Base-by-base conservation (phyloP, 140 eudicot species). In the Oenanthe javanica region DNA sequence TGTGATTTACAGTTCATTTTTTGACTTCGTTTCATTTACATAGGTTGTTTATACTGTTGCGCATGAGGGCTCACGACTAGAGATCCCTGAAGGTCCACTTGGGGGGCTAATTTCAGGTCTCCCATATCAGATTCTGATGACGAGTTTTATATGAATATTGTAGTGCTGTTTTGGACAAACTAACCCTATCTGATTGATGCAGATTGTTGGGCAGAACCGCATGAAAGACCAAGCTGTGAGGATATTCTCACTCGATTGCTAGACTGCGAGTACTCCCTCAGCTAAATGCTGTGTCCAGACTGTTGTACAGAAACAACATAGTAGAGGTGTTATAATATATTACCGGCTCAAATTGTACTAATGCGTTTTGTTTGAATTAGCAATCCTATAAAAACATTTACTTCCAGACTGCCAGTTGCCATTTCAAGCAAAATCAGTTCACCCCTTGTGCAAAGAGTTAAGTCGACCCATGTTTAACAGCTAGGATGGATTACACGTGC, bases 161-260 rank as follows among this genome's bases (percentile, higher is more conserved):
- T 50, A 15, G 43, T n/a, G 25, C 36, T 15, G 27, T 75, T 6
- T 75, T 5, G 16, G 45, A 49, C 63, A 14, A 23, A 49, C 61
- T 74, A 31, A 67, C 42, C 31, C 46, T 14, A 27, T 27, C 16
- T 14, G 74, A 67, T 67, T 31, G 46, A 67, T 87, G 86, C 96
- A 94, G 97, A 94, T 90, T 94, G 98, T 84, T 92, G 98, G 98
- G 93, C 91, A 69, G 96, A 94, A 77, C 91, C 97, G 31, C 80
- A 87, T 0, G 93, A 89, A 67, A 90, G 98, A 75, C 98, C 98
- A 50, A 92, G 96, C 82, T 92, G 98, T 77, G 92, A 87, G 89
- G 93, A 85, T 76, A 88, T 94, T 72, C 97, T 94, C 49, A 81
- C 89, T 52, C 98, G 98, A 49, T 84, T 94, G 83, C 74, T 87